Percentiles rank a stretch among this genome's conserved stretches.
Evolutionary conservation across 192 early-diverging fungal species (phyloP).

Genomic region (Entomortierella chlamydospora): DNA sequence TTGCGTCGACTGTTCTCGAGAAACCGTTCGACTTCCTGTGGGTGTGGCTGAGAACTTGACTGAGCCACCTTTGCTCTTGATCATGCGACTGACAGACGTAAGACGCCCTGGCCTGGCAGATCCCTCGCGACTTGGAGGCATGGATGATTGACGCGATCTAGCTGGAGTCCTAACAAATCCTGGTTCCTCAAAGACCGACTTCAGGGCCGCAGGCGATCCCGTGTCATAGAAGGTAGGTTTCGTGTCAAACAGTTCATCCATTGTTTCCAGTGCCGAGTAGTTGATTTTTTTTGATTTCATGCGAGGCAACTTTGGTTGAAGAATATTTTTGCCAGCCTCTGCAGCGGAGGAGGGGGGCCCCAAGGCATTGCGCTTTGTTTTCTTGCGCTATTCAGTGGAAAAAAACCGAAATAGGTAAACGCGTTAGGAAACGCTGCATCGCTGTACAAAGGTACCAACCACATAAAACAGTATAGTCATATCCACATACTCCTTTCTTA

Average conservation of each 20-base stretch:
- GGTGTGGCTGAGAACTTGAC: slow-evolving; percentile 45
- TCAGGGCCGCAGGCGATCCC: slow-evolving; percentile 23
- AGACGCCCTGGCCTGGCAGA: slow-evolving; percentile 63
- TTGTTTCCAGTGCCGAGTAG: slow-evolving; percentile 69
- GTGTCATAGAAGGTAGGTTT: slow-evolving; percentile 16
- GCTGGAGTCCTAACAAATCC: slow-evolving; percentile 33
- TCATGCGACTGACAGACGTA: slow-evolving; percentile 54
- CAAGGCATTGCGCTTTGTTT: slow-evolving; percentile 43
- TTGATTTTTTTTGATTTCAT: slow-evolving; percentile 90
- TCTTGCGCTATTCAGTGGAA: slow-evolving; percentile 44
- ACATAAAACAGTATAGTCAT: not conserved
- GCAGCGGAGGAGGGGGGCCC: slow-evolving; percentile 68
- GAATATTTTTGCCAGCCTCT: slow-evolving; percentile 83
- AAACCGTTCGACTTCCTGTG: slow-evolving; percentile 48
- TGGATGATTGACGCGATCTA: slow-evolving; percentile 46
- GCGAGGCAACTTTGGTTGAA: slow-evolving; percentile 72
- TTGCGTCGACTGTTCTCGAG: slow-evolving; percentile 44
- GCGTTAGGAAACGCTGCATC: not conserved
- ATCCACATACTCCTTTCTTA: slow-evolving; percentile 51
- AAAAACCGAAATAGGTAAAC: slow-evolving; percentile 12
- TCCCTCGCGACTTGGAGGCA: slow-evolving; percentile 49
- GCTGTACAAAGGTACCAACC: not conserved
- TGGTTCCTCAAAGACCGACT: slow-evolving; percentile 50
- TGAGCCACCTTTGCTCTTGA: slow-evolving; percentile 46
- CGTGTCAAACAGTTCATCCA: slow-evolving; percentile 77